phyloP scores from a whole-genome alignment of 2,329 filamentous ascomycete species.

The Pochonia chlamydosporia region DNA sequence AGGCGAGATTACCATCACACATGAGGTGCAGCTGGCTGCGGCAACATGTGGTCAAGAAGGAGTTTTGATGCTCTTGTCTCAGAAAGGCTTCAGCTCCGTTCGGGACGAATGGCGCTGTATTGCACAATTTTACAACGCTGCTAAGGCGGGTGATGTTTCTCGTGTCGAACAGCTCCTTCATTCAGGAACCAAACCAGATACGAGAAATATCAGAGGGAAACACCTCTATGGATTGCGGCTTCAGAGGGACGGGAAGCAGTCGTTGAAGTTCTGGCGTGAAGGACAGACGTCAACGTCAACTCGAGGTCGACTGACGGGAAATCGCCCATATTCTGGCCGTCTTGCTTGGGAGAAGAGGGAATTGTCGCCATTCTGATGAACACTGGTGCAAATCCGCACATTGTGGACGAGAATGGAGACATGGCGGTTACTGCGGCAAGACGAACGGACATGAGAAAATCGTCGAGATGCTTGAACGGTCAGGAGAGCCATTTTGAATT shows the following conservation, averaged over 20 bases:
- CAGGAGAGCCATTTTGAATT: no score
- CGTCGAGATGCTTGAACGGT: neutral
- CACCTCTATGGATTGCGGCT: neutral
- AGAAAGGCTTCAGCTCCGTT: neutral
- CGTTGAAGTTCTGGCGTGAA: neutral
- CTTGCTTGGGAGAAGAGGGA: neutral
- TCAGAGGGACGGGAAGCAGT: neutral
- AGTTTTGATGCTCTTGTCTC: neutral
- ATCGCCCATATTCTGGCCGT: neutral
- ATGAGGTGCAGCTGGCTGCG: neutral
- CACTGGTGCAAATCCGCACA: neutral
- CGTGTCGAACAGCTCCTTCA: neutral
- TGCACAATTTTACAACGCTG: neutral
- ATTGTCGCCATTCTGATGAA: neutral
- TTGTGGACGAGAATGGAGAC: neutral
- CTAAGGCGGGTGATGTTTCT: neutral
- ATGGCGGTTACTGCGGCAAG: neutral
- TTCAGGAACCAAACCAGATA: neutral
- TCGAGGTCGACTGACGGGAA: neutral
- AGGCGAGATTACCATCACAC: neutral
- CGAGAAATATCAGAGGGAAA: neutral
- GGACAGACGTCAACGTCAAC: neutral
- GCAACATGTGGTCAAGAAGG: neutral
- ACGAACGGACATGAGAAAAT: neutral
- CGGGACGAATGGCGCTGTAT: neutral